Percentiles rank a stretch among this genome's conserved stretches.
Conservation (phyloP, 2,329 filamentous ascomycete genomes). For the Aureobasidium melanogenum region DNA sequence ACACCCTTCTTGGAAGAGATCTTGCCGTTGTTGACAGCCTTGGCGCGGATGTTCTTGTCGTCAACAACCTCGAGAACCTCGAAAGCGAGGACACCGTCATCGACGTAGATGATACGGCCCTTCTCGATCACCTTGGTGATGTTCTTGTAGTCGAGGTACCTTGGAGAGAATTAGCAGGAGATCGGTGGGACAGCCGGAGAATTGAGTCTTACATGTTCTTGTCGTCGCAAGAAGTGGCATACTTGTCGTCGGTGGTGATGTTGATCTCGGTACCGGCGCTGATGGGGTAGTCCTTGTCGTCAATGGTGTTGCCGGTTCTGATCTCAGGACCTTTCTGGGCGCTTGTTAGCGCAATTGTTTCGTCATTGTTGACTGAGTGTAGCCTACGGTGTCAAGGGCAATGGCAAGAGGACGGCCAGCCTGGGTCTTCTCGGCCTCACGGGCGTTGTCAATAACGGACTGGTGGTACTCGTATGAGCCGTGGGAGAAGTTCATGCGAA, state of each 20-base stretch:
- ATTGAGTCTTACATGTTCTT: constrained; percentile 72
- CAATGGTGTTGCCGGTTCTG: constrained; percentile 66
- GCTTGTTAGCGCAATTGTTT: constrained; percentile 14
- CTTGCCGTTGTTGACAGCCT: constrained; percentile 92
- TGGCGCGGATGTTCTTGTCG: constrained; percentile 77
- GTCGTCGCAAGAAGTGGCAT: constrained; percentile 72
- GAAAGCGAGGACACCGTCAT: constrained; percentile 95
- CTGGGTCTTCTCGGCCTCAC: constrained; percentile 70
- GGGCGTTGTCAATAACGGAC: constrained; percentile 93
- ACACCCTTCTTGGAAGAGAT: constrained; percentile 99
- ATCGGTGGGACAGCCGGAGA: neutral
- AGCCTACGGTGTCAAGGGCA: constrained; percentile 68
- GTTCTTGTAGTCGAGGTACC: constrained; percentile 99
- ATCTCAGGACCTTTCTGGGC: constrained; percentile 72
- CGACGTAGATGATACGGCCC: constrained; percentile 93
- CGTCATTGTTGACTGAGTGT: neutral
- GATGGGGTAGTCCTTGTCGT: constrained; percentile 71
- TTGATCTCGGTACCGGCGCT: constrained; percentile 75
- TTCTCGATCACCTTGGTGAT: constrained; percentile 94
- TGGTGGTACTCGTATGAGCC: constrained; percentile 94
- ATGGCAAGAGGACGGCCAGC: constrained; percentile 85
- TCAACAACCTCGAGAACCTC: constrained; percentile 83
- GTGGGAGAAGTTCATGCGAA: constrained; percentile 99
- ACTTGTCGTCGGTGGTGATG: constrained; percentile 93
- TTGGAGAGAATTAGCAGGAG: constrained; percentile 26